Evolutionary conservation across 2,329 filamentous ascomycete species (phyloP), one percentile per base, ranked within the genome.

Genomic region (Dothideomycetes sp.): DNA sequence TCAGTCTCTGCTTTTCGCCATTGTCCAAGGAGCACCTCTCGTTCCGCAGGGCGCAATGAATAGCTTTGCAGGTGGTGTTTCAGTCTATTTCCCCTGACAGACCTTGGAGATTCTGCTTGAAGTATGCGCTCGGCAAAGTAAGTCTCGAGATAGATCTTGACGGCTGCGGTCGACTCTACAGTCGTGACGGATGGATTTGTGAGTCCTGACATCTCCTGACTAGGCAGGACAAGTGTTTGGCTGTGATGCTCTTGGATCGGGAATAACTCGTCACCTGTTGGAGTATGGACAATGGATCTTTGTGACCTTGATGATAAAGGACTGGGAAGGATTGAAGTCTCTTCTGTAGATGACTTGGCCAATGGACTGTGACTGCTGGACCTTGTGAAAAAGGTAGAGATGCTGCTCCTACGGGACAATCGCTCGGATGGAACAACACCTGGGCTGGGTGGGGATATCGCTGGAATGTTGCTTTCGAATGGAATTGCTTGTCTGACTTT

Each of bases 121-220:
- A 65, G 63, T 2, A 85, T 66, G 6, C 86, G 59, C n/a, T 77
- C 67, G 51, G 88, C 81, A 64, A 84, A 95, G 52, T 88, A 76
- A 0, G 79, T 85, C 59, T 96, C 91, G 8, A 96, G 71, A 52
- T 78, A 93, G 15, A 93, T 76, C 58, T 94, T 95, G 30, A 85
- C 82, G 0, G 84, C 81, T 0, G 86, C 78, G 3, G 80, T 76
- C 45, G 74, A 78, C 62, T 96, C 89, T 0, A 86, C 80, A 0
- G 87, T 94, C 9, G 56, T 47, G 16, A 70, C 47, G 2, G 65
- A 16, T n/a, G 34, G 33, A 10, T 5, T 36, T 5, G 33, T 12
- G 22, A 6, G 6, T 10, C 6, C 6, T 15, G 27, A 15, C 6
- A 15, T 6, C 27, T 30, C 27, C 41, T 58, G 55, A 8, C 57